These are phyloP conservation scores for Phytopythium helicoides DNA, from an alignment of 352 stramenopile genomes.

Conservation along the genomic window DNA sequence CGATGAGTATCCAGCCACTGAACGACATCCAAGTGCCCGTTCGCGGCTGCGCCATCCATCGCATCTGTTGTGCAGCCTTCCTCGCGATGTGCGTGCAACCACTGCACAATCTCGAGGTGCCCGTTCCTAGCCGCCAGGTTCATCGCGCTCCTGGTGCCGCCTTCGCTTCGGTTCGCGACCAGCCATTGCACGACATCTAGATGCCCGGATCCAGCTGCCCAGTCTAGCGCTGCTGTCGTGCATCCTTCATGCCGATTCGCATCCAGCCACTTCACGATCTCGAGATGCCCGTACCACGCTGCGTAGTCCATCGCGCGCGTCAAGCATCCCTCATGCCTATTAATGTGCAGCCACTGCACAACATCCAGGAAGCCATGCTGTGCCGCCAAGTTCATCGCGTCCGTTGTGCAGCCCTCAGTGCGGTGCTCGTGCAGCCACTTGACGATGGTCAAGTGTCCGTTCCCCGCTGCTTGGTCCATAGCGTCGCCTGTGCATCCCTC, in stretches of 20 bases:
- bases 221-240: conserved; percentile 7
- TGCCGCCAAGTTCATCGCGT: conserved; percentile 13
- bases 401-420: conserved; percentile 8
- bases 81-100: conserved; percentile 11
- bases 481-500: conserved; percentile 32
- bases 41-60: conserved; percentile 7
- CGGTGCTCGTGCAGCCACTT: conserved; percentile 25
- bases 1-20: conserved; percentile 3
- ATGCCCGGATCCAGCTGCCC: not conserved
- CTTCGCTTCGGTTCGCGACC: conserved; percentile 1
- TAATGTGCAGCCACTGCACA: conserved; percentile 5
- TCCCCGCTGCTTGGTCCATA: conserved; percentile 25
- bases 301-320: conserved; percentile 8
- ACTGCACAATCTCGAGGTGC: conserved; percentile 40
- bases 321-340: conserved; percentile 4
- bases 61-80: conserved; percentile 7
- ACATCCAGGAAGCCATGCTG: conserved; percentile 3
- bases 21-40: conserved; percentile 4
- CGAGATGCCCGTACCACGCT: conserved; percentile 9
- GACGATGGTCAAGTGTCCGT: conserved; percentile 31
- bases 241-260: conserved; percentile 16
- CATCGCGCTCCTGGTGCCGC: conserved; percentile 32
- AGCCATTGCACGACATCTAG: conserved; percentile 7
- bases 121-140: conserved; percentile 49
- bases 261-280: conserved; percentile 10